Evolutionary conservation across 345 rosid genomes (phyloP).

Genomic region (Schrenkiella parvula): DNA sequence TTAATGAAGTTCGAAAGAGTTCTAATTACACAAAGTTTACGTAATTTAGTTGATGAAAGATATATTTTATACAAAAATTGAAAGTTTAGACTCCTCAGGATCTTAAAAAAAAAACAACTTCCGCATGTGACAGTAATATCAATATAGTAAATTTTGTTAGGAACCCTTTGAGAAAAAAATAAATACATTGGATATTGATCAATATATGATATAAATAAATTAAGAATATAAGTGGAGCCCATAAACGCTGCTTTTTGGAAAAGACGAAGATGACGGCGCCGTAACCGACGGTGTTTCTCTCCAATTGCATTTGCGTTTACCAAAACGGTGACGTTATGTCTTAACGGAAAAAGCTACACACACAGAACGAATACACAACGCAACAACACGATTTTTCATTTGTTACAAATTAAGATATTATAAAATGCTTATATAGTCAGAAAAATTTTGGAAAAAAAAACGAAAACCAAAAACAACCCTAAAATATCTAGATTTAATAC

Average conservation of each 20-base stretch:
- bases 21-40: too few species aligned
- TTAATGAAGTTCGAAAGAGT: too few species aligned
- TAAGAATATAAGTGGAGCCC: neutral
- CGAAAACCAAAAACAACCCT: neutral
- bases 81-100: too few species aligned
- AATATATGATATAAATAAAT: neutral
- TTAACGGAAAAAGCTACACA: neutral
- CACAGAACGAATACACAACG: neutral
- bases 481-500: neutral
- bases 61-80: too few species aligned
- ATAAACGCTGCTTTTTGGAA: conserved; percentile 25
- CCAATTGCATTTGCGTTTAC: neutral
- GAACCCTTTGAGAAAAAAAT: neutral
- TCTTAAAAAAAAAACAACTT: too few species aligned
- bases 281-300: conserved; percentile 6
- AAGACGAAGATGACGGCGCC: conserved; percentile 24
- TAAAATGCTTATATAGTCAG: neutral
- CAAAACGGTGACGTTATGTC: conserved; percentile 1
- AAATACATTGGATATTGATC: neutral
- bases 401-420: neutral
- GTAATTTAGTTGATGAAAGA: too few species aligned
- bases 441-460: neutral
- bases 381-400: neutral
- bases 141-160: neutral
- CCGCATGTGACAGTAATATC: neutral